Evolutionary conservation across 2,329 filamentous ascomycete species (phyloP).

Genomic region (Metarhizium guizhouense): DNA sequence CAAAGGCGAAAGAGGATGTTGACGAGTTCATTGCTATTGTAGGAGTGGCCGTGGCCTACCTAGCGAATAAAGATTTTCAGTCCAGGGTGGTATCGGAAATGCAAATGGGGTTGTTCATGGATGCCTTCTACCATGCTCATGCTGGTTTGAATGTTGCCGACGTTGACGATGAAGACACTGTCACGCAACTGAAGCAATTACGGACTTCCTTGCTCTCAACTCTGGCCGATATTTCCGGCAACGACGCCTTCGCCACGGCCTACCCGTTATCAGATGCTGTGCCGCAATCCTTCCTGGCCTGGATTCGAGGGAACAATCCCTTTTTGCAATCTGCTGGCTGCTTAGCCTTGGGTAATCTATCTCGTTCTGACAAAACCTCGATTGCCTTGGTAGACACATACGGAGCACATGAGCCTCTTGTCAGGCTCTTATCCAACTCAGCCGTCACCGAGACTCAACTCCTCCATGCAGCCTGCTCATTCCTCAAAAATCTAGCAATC

Average conservation of each 20-base stretch:
- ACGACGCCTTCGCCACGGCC: constrained; percentile 33
- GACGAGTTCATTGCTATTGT: constrained; percentile 46
- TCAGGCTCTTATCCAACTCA: constrained; percentile 33
- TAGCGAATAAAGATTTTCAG: constrained; percentile 45
- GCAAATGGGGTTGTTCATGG: constrained; percentile 34
- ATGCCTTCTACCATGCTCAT: constrained; percentile 39
- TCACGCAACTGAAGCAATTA: constrained; percentile 36
- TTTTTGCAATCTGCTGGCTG: constrained; percentile 49
- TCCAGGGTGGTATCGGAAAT: constrained; percentile 31
- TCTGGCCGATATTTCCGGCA: constrained; percentile 43
- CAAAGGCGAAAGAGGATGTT: constrained; percentile 32
- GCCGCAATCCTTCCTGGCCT: constrained; percentile 33
- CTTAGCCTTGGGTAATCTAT: constrained; percentile 52
- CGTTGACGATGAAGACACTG: constrained; percentile 36
- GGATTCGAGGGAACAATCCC: constrained; percentile 32
- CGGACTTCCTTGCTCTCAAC: constrained; percentile 40
- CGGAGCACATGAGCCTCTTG: constrained; percentile 33
- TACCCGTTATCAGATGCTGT: constrained; percentile 35
- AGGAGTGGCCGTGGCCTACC: constrained; percentile 45
- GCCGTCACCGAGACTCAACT: constrained; percentile 38
- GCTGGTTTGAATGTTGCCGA: constrained; percentile 28
- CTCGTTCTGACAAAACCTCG: constrained; percentile 47
- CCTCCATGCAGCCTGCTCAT: constrained; percentile 47
- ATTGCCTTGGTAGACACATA: constrained; percentile 36
- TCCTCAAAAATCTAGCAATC: constrained; percentile 57